Base-by-base conservation (phyloP, 768 basidiomycete genomes). In the Dictyophora rubrovolvata region DNA sequence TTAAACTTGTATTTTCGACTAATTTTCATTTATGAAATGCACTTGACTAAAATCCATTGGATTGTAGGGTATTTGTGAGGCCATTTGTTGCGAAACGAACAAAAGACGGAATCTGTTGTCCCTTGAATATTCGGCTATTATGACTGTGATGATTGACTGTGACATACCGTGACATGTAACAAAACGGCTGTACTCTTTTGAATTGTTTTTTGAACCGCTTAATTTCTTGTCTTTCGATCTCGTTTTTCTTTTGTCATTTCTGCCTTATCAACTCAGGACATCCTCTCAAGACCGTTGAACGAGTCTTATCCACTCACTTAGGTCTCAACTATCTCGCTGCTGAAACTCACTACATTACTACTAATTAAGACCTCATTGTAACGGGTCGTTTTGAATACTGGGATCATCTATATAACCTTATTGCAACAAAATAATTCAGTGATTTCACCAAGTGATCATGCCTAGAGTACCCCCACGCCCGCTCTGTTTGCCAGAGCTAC, bases 401-500 rank as follows among this genome's bases (percentile, higher is more conserved):
- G 28, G 28, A 28, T 28, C 28, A 28, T 28, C 28, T 28, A 28
- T 28, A 28, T 28, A 28, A 28, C 28, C 28, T 28, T 28, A 28
- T 28, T 7, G 7, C 28, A 28, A 28, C 28, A 28, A n/a, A 28
- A 28, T 28, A 28, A 28, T 28, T 28, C 28, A 28, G 28, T 28
- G 7, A 28, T 28, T 28, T 28, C 28, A 28, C 2, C 42, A 42
- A 42, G 42, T 14, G 21, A 2, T 34, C 16, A 59, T 59, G 57
- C 57, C 57, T 37, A 36, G 50, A 53, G 33, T 51, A 51, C 57
- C 57, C 18, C 57, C 57, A 21, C 57, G 57, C 22, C 49, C 57
- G 21, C 57, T 59, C 57, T 53, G 50, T 35, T 28, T 59, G 34
- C 57, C 57, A 52, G 57, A 59, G 14, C 21, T 59, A 51, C n/a